Base-by-base conservation (phyloP, 352 stramenopile genomes). In the Phytophthora vignae region DNA sequence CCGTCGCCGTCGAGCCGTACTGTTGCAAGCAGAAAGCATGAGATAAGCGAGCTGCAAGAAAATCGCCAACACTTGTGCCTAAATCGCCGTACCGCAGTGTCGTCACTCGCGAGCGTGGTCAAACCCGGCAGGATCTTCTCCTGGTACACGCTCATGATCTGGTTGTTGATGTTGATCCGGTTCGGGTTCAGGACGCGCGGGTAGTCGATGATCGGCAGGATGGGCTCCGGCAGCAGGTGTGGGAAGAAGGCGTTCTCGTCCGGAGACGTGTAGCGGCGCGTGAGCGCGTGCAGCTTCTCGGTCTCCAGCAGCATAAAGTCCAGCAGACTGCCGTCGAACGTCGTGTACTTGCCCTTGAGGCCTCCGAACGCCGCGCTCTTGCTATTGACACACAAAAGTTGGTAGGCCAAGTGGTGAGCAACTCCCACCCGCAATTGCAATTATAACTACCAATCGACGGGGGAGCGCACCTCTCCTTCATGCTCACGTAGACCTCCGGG, bases 231-330 rank as follows among this genome's bases (percentile, higher is more conserved):
- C 25, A 99, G 73, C 53, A 94, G 72, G 46, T 98, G 80, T 38
- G 94, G 96, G 74, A 99, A 99, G 83, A 99, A 99, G 21, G 98
- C 89, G 64, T 99, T 98, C 85, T 99, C 98, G 71, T 99, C 98
- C 15, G 97, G 97, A 29, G 94, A 98, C 69, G 94, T 99, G 88
- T 99, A 99, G n/a, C 98, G 95, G 22, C 98, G 91, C 29, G 98
- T 91, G 50, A 97, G 81, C 25, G 93, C 91, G 61, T 98, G 95
- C 25, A 98, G 77, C 73, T 97, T 98, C 77, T 99, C 97, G 3
- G 97, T 99, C 78, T 99, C 97, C 69, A 94, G 95, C 52, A 99
- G 81, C 92, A 99, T 98, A 72, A 99, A 99, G 76, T 99, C 97
- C 60, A 96, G 67, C 54, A 95, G 82, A 76, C 88, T 96, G 67